phyloP scores from a whole-genome alignment of 225 moss, liverwort and hornwort species.

The Polytrichum formosum region DNA sequence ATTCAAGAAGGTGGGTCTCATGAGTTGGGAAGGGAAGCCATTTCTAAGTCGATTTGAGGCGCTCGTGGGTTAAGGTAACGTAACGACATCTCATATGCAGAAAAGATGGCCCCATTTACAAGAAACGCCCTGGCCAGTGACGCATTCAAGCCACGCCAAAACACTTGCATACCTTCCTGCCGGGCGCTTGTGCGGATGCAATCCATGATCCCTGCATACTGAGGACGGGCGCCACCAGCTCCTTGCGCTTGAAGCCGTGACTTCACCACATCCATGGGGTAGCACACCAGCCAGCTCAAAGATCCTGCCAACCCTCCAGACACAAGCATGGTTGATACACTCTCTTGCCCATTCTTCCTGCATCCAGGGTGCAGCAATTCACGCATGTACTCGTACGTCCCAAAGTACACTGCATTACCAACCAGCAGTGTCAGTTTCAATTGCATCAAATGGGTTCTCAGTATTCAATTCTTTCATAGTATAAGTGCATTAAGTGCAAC shows the following conservation, averaged over 20 bases:
- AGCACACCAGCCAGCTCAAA: conserved; percentile 84
- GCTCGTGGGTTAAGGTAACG: conserved; percentile 72
- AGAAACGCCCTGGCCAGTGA: conserved; percentile 87
- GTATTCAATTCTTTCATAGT: no score
- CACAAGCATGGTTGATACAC: conserved; percentile 84
- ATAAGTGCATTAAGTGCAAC: no score
- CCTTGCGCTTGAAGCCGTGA: conserved; percentile 88
- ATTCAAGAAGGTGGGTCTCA: no score
- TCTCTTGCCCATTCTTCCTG: conserved; percentile 66
- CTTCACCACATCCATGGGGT: conserved; percentile 94
- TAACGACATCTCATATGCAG: conserved; percentile 86
- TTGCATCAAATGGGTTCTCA: no score
- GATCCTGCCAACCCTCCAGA: conserved; percentile 94
- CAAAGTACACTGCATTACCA: conserved; percentile 70
- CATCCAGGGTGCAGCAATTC: conserved; percentile 91
- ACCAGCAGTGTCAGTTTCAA: not conserved
- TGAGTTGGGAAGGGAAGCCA: no score
- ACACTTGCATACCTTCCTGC: conserved; percentile 77
- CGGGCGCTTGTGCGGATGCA: conserved; percentile 76
- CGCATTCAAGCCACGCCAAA: conserved; percentile 91
- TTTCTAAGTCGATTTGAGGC: conserved; percentile 40
- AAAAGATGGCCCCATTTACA: conserved; percentile 94
- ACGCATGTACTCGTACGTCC: conserved; percentile 82
- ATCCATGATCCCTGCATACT: conserved; percentile 76
- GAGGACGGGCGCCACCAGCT: conserved; percentile 38